Evolutionary conservation across 805 yeast genomes (phyloP), one percentile per base, ranked within the genome.

Genomic region (Sungouiella thailandica): DNA sequence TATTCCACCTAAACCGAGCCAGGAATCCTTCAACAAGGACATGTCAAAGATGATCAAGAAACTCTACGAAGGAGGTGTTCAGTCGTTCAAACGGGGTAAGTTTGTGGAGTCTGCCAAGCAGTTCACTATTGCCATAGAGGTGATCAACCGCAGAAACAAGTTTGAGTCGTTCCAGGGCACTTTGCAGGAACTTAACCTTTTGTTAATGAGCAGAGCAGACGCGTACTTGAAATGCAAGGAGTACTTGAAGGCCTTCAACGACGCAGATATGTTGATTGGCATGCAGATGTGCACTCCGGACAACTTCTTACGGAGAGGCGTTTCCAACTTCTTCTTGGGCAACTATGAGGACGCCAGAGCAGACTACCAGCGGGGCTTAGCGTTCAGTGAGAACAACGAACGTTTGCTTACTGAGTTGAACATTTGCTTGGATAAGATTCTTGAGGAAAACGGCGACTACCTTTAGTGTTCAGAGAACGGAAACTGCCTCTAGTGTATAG

Each of bases 131-230:
- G 90, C 85, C 3, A 64, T 83, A 23, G 86, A 81, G 35, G 72
- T 81, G 71, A 75, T 82, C 11, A 55, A 67, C 29, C 78, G 81
- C 46, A 70, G 93, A 57, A 73, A 80, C 26, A 79, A 80, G 52
- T 82, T 80, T 62, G 93, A 83, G 51, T 66, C 82, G 4, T 83
- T 83, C 55, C 87, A 77, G 41, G 70, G 81, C 11, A 81, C 84
- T 17, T 55, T 83, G 31, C 83, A 78, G 53, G 93, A 83, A 53
- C 57, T 81, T 31, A 69, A 76, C 27, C 70, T 78, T 45, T 74
- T 83, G 52, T 57, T 83, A 34, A 78, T 79, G 68, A 78, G 83
- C 32, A 68, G 89, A 42, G 73, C 85, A 17, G 94, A 83, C 50
- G 78, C 88, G 0, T 68, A 74, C 44, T 60, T 82, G 50, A 66